Percentiles rank a stretch among this genome's conserved stretches.
These are phyloP conservation scores for Dispira simplex DNA, from an alignment of 192 early-diverging fungal genomes.

Conservation along the genomic window DNA sequence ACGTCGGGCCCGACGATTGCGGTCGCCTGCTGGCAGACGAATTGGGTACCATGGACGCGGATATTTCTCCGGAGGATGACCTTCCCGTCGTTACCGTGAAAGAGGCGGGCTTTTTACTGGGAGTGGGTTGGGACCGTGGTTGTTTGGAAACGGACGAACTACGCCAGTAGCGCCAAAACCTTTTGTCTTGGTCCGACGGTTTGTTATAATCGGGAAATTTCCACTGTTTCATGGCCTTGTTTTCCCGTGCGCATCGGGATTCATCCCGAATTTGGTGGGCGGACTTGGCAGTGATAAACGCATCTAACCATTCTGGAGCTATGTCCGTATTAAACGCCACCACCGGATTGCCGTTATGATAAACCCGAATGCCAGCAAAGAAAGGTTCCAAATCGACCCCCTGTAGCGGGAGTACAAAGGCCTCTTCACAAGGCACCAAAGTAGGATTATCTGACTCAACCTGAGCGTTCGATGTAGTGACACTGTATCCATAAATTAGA, in stretches of 20 bases:
- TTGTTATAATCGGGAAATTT: conserved; percentile 1
- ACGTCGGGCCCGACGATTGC: background rate
- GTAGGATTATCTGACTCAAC: background rate
- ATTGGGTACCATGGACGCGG: no score
- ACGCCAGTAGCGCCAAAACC: conserved; percentile 11
- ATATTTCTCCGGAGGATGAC: no score
- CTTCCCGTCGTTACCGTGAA: no score
- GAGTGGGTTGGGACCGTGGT: background rate
- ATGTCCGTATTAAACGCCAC: background rate
- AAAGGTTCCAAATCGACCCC: conserved; percentile 8
- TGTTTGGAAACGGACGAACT: conserved; percentile 7
- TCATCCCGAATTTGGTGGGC: conserved; percentile 10
- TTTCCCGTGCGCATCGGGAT: background rate
- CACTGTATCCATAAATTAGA: conserved; percentile 7
- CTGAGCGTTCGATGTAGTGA: background rate
- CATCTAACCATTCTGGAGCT: background rate
- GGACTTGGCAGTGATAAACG: conserved; percentile 1
- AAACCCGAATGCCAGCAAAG: conserved; percentile 5
- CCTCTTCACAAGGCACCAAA: background rate
- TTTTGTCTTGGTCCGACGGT: background rate
- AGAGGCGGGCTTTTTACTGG: no score
- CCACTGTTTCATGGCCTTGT: conserved; percentile 1
- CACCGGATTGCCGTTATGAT: background rate
- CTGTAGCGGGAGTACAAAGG: background rate
- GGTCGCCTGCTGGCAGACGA: no score